Evolutionary conservation across 2,329 filamentous ascomycete genomes (phyloP).

Genomic region (Diaporthe citrichinensis): DNA sequence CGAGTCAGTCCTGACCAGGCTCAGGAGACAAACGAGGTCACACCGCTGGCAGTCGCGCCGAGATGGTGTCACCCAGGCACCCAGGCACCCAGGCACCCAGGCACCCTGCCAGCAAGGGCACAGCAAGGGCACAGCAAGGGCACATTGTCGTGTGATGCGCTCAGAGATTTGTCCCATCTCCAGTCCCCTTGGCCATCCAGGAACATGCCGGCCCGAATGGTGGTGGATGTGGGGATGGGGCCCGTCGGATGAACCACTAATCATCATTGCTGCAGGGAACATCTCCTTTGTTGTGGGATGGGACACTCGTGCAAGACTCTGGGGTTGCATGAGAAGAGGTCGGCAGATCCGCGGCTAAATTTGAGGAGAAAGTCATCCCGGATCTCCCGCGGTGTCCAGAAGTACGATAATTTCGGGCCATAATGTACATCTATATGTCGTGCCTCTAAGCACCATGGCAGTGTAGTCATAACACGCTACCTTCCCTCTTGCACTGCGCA

Average conservation of each 20-base stretch:
- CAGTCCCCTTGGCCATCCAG: conserved; percentile 1
- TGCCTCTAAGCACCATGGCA: neutral
- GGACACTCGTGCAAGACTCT: neutral
- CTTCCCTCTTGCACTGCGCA: neutral
- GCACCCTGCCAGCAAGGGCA: conserved; percentile 12
- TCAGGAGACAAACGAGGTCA: conserved; percentile 3
- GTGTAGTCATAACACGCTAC: neutral
- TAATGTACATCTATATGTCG: neutral
- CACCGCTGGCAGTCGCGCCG: conserved; percentile 8
- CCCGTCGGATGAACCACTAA: conserved; percentile 17
- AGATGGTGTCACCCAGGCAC: conserved; percentile 8
- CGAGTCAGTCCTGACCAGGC: conserved; percentile 20
- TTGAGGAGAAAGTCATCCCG: neutral
- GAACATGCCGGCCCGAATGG: conserved; percentile 13
- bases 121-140: conserved; percentile 9
- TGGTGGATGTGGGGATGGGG: neutral
- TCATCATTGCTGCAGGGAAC: conserved; percentile 1
- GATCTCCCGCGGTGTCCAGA: neutral
- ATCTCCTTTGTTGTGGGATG: neutral
- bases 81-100: neutral
- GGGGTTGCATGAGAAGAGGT: neutral
- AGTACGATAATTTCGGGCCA: neutral
- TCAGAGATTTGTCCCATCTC: neutral
- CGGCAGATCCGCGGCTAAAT: conserved; percentile 28
- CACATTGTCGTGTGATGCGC: conserved; percentile 22